These are phyloP conservation scores for Stagonosporopsis rhizophila DNA, from an alignment of 2,329 filamentous ascomycete species.

Conservation along the genomic window DNA sequence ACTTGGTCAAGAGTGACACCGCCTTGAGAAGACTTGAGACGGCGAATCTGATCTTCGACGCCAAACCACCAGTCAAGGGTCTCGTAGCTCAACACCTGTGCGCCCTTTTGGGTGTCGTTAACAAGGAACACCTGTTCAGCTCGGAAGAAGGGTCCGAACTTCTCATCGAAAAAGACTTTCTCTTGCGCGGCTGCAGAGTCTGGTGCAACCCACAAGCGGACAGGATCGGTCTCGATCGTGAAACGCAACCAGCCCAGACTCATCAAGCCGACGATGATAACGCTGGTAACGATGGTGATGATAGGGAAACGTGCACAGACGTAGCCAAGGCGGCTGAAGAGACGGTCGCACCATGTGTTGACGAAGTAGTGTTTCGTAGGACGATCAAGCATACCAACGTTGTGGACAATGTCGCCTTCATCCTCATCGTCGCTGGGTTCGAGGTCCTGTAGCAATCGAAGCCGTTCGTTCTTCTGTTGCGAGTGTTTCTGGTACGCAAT, in stretches of 20 bases:
- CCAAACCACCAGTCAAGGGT: slow-evolving; percentile 93
- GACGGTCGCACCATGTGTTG: slow-evolving; percentile 80
- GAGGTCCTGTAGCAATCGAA: slow-evolving; percentile 86
- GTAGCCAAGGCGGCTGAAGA: slow-evolving; percentile 82
- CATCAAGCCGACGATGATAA: slow-evolving; percentile 78
- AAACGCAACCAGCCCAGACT: slow-evolving; percentile 91
- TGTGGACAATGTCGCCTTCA: slow-evolving; percentile 82
- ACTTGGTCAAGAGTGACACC: slow-evolving; percentile 79
- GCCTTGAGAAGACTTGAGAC: slow-evolving; percentile 72
- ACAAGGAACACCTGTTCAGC: slow-evolving; percentile 93
- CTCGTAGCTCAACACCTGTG: slow-evolving; percentile 85
- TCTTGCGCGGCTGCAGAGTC: slow-evolving; percentile 89
- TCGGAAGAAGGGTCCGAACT: slow-evolving; percentile 95
- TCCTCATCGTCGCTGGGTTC: slow-evolving; percentile 91
- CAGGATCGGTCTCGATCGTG: slow-evolving; percentile 87
- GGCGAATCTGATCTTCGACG: slow-evolving; percentile 78
- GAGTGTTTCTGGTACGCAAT: slow-evolving; percentile 77
- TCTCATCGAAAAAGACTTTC: slow-evolving; percentile 90
- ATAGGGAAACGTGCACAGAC: slow-evolving; percentile 82
- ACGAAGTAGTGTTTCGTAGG: slow-evolving; percentile 81
- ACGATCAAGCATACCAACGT: slow-evolving; percentile 77
- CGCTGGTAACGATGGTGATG: slow-evolving; percentile 77
- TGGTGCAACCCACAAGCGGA: slow-evolving; percentile 95
- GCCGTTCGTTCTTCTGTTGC: slow-evolving; percentile 77
- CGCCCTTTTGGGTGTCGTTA: slow-evolving; percentile 75